Evolutionary conservation across 352 stramenopile genomes (phyloP).

Genomic region (Pythium brachiatum): DNA sequence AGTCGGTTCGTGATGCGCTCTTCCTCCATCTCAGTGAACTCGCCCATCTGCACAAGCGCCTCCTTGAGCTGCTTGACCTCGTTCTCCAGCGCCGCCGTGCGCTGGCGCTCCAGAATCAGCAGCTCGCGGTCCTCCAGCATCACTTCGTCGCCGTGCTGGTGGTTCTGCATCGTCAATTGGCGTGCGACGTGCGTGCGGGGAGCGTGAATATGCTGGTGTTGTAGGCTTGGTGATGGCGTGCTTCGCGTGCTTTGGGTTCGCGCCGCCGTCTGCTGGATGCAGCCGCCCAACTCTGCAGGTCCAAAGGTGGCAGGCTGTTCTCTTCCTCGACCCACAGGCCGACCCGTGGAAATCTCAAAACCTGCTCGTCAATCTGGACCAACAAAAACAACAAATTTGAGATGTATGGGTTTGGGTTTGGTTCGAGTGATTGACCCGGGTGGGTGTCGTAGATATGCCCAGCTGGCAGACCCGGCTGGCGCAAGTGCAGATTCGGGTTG

Average conservation of each 20-base stretch:
- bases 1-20: conserved; percentile 83
- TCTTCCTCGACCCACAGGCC: background rate
- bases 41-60: conserved; percentile 73
- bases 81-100: conserved; percentile 60
- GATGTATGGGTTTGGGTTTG: too few species aligned
- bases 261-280: background rate
- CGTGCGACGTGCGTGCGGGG: background rate
- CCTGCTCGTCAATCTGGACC: background rate
- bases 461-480: background rate
- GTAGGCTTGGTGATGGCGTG: too few species aligned
- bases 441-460: background rate
- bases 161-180: conserved; percentile 20
- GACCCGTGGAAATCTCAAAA: too few species aligned
- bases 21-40: conserved; percentile 83
- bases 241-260: background rate
- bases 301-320: background rate
- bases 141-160: conserved; percentile 20
- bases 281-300: background rate
- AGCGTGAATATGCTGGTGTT: too few species aligned
- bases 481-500: background rate
- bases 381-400: too few species aligned
- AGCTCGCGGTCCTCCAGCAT: conserved; percentile 50
- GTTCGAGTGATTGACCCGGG: too few species aligned
- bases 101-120: conserved; percentile 71
- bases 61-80: conserved; percentile 68